These are phyloP conservation scores for Quercus ilex DNA, from an alignment of 306 rosid genomes.

Conservation along the genomic window DNA sequence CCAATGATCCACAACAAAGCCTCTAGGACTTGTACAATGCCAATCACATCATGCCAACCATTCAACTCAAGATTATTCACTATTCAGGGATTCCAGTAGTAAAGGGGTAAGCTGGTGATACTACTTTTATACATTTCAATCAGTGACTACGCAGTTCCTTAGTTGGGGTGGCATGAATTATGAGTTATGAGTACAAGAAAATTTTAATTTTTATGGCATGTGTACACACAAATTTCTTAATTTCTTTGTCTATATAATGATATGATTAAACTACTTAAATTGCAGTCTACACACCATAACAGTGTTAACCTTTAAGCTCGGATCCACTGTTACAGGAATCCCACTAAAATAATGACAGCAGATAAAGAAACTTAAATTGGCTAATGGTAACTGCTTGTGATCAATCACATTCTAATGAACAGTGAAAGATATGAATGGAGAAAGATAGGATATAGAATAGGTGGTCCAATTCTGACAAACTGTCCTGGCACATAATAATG, in stretches of 20 bases:
- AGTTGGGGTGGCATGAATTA: neutral
- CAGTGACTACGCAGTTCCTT: slow-evolving; percentile 2
- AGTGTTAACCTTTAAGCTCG: neutral
- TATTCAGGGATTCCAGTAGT: neutral
- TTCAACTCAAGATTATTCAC: neutral
- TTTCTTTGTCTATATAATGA: neutral
- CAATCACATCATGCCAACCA: neutral
- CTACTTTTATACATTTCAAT: neutral
- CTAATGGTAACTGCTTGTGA: neutral
- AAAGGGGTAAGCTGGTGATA: neutral
- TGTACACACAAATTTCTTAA: too few species aligned
- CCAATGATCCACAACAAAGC: neutral
- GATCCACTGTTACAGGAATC: slow-evolving; percentile 6
- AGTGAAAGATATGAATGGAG: neutral
- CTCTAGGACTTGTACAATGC: neutral
- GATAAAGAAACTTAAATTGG: slow-evolving; percentile 6
- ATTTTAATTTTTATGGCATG: too few species aligned
- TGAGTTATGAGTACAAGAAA: too few species aligned
- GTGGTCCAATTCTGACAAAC: slow-evolving; percentile 8
- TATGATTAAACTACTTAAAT: slow-evolving; percentile 7
- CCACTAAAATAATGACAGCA: slow-evolving; percentile 10
- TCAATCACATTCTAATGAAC: slow-evolving; percentile 2
- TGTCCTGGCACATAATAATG: neutral
- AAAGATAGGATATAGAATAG: neutral
- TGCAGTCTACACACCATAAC: slow-evolving; percentile 3